Base-by-base conservation (phyloP, 2,329 filamentous ascomycete species). In the Neonectria neomacrospora region DNA sequence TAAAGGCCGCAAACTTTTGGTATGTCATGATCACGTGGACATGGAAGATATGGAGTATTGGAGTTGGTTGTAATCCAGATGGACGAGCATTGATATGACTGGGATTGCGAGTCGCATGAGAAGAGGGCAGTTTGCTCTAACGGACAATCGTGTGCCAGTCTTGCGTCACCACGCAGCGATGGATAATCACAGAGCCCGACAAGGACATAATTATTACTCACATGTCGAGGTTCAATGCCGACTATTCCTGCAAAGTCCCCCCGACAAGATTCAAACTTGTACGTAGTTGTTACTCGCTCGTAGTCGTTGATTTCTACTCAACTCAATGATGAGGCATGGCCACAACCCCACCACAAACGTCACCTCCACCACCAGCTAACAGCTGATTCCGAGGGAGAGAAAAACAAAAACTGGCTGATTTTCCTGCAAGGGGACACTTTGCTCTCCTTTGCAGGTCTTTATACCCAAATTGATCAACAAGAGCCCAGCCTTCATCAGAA, bases 1-100 rank as follows among this genome's bases (percentile, higher is more conserved):
- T 23, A 30, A 3, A 6, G 34, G 42, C 6, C 41, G 54, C 54
- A 22, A 12, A 26, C 30, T 51, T 16, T 26, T 16, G 44, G 26
- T 41, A 28, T 59, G 56, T 41, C n/a, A 41, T 41, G 51, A 57
- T 34, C 30, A 14, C 22, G 52, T 56, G 41, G 26, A 32, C 39
- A 42, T 45, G 28, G 53, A 51, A 51, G 42, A 28, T 23, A 67
- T 56, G 70, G 70, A 72, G 70, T 69, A 62, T 18, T 42, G 70
- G 70, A 68, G 70, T 71, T 63, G n/a, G 60, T 20, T 50, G 34
- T 39, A 59, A 45, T 26, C 44, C 42, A 30, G 45, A 55, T 28
- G 18, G 30, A 48, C 18, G 42, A 61, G 47, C 47, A 59, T 63
- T 68, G 18, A 54, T 28, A 47, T 45, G 32, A 16, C 10, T 39